phyloP scores from a whole-genome alignment of 2,329 filamentous ascomycete species.

The Amesomyces nigricolor region DNA sequence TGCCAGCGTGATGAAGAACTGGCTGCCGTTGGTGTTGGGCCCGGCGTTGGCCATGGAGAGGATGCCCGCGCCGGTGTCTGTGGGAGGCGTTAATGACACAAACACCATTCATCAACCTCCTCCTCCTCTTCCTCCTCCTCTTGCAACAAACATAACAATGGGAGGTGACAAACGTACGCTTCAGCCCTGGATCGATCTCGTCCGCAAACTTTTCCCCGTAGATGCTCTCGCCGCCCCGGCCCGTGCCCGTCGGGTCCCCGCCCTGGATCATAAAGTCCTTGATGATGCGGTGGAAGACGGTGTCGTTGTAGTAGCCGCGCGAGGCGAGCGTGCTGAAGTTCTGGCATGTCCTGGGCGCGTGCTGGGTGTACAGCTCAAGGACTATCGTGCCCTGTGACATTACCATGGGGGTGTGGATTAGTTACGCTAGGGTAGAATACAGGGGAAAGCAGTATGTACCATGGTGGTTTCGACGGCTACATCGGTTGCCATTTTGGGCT shows the following conservation, averaged over 20 bases:
- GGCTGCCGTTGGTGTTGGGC: conserved; percentile 86
- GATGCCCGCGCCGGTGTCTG: conserved; percentile 81
- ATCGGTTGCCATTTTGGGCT: conserved; percentile 62
- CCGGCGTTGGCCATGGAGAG: conserved; percentile 95
- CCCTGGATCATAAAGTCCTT: conserved; percentile 95
- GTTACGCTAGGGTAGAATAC: neutral
- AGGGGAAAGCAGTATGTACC: neutral
- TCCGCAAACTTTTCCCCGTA: conserved; percentile 93
- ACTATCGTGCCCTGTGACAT: conserved; percentile 65
- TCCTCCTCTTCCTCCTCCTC: neutral
- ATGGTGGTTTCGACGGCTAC: conserved; percentile 67
- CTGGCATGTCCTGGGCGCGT: conserved; percentile 82
- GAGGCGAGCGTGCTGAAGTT: conserved; percentile 79
- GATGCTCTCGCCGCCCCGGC: conserved; percentile 80
- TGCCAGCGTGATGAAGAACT: conserved; percentile 93
- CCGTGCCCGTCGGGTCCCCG: conserved; percentile 90
- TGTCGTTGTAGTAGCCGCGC: conserved; percentile 81
- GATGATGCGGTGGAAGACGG: conserved; percentile 91
- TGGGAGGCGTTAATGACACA: neutral
- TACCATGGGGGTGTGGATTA: neutral
- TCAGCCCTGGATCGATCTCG: conserved; percentile 69
- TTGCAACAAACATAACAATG: too few species aligned
- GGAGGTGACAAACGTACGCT: conserved; percentile 39
- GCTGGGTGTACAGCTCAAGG: conserved; percentile 82
- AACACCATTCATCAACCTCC: neutral